phyloP scores from a whole-genome alignment of 768 basidiomycete species.

The Russula abietina region DNA sequence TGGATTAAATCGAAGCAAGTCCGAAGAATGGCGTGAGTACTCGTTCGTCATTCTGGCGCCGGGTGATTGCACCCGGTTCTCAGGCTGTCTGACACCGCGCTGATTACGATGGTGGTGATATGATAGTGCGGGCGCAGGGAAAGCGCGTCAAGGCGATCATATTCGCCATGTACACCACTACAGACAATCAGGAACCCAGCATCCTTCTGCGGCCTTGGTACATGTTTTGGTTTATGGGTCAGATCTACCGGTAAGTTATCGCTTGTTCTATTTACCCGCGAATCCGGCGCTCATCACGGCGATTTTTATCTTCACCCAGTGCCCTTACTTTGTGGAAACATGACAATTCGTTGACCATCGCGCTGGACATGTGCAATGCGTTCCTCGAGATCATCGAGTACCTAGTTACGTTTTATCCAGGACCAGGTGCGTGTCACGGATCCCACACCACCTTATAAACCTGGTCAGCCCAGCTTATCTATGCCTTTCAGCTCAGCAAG shows the following conservation, averaged over 20 bases:
- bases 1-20: constrained; percentile 42
- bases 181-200: constrained; percentile 40
- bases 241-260: constrained; percentile 45
- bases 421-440: constrained; percentile 10
- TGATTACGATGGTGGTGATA: neutral
- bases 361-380: constrained; percentile 53
- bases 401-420: constrained; percentile 17
- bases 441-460: neutral
- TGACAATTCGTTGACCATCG: constrained; percentile 50
- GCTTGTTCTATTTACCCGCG: too few relatives aligned
- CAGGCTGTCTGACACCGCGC: neutral
- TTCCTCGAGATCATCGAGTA: constrained; percentile 41
- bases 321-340: constrained; percentile 51
- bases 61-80: constrained; percentile 19
- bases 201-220: constrained; percentile 56
- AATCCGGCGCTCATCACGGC: too few relatives aligned
- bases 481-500: constrained; percentile 1
- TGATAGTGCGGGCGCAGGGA: constrained; percentile 24
- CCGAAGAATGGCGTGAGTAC: constrained; percentile 60
- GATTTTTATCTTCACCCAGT: constrained; percentile 28
- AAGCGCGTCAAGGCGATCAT: constrained; percentile 47
- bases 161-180: constrained; percentile 49
- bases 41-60: neutral
- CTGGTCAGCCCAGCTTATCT: neutral
- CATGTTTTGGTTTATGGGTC: constrained; percentile 66